Evolutionary conservation across 768 basidiomycete genomes (phyloP), one percentile per base, ranked within the genome.

Genomic region (Macrolepiota albuminosa): DNA sequence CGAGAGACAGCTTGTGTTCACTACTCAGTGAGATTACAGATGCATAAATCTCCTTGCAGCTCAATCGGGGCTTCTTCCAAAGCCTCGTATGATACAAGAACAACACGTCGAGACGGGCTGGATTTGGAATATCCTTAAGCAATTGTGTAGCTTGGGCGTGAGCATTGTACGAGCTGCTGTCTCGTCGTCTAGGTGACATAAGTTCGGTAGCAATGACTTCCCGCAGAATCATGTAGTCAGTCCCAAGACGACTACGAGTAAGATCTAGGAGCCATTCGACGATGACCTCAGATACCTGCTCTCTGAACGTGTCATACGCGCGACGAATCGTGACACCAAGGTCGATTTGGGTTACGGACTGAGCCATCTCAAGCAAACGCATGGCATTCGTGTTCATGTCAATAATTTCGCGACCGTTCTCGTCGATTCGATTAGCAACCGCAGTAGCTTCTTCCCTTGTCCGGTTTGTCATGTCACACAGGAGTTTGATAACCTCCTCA

Each of bases 311-410:
- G 67, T 96, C 93, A 67, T 88, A 86, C 6, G 91, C 89, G 45
- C 90, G 81, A 4, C 95, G 86, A 56, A 98, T 85, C 4, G 92
- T 95, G 42, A 97, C 91, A 14, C 90, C 93, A 2, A 98, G 78
- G 65, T 98, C 96, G 60, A 98, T 94, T 67, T 93, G 89, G 6
- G 86, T 76, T 61, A 98, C 86, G 55, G 83, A 79, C 61, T 86
- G 86, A 0, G 93, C 92, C 56, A 88, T 86, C 62, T 91, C 90
- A 26, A 95, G 81, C 39, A 96, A 78, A 50, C 76, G 67, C 7
- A 69, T 62, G 8, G 74, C 75, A 61, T 80, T 78, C 10, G 78
- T 74, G 66, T 86, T 86, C 76, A 87, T 88, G n/a, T 90, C 86
- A 56, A 98, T 82, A 50, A 94, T 85, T 54, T 88, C 90, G 29